Evolutionary conservation across 2,329 filamentous ascomycete species (phyloP).

Genomic region (Paecilomyces sp.): DNA sequence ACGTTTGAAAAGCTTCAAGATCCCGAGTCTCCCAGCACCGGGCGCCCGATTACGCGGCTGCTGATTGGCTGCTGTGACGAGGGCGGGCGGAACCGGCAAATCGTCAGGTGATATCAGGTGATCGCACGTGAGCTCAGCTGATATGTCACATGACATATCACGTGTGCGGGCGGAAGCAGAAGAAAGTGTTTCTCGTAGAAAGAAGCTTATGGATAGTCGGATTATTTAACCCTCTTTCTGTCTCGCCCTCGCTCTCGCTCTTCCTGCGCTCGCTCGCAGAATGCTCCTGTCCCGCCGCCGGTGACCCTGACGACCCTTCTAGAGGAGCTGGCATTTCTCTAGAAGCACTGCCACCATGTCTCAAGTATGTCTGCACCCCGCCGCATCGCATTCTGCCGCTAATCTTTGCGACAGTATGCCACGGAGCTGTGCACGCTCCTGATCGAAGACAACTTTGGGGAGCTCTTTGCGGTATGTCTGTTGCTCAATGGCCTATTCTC

Average conservation of each 20-base stretch:
- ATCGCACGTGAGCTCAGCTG: background rate
- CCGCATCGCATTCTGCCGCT: slow-evolving; percentile 15
- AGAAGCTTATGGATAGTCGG: slow-evolving; percentile 3
- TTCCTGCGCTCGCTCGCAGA: slow-evolving; percentile 14
- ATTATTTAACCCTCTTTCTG: too few relatives aligned
- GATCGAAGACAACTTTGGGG: slow-evolving; percentile 82
- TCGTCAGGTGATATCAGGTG: slow-evolving; percentile 14
- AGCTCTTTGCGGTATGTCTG: slow-evolving; percentile 75
- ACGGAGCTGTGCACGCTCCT: slow-evolving; percentile 86
- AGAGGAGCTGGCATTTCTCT: slow-evolving; percentile 74
- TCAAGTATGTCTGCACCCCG: slow-evolving; percentile 42
- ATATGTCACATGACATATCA: slow-evolving; percentile 10
- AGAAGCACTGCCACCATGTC: slow-evolving; percentile 54
- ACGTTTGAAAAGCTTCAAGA: slow-evolving; percentile 38
- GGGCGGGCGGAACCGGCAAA: slow-evolving; percentile 31
- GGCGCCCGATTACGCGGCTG: slow-evolving; percentile 24
- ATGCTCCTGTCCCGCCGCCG: slow-evolving; percentile 30
- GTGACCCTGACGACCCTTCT: slow-evolving; percentile 66
- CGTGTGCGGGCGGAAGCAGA: slow-evolving; percentile 1
- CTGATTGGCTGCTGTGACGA: slow-evolving; percentile 34
- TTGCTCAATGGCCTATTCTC: background rate
- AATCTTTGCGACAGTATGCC: slow-evolving; percentile 48
- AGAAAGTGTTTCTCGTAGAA: background rate
- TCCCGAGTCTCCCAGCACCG: slow-evolving; percentile 20
- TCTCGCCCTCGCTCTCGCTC: too few relatives aligned